These are phyloP conservation scores for Vitis hybrid DNA, from an alignment of 177 flowering plant genomes.

Conservation along the genomic window DNA sequence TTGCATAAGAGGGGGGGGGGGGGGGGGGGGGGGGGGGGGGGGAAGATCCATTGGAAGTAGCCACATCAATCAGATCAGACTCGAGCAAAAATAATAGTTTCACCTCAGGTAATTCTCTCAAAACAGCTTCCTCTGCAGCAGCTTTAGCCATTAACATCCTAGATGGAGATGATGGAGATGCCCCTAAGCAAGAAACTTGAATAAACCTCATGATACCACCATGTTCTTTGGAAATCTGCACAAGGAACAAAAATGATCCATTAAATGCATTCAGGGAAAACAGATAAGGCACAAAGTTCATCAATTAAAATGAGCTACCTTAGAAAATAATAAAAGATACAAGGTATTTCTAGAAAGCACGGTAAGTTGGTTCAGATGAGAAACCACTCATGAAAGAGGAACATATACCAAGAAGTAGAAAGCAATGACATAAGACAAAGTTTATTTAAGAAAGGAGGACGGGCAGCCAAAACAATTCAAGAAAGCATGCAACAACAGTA, in stretches of 20 bases:
- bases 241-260: slow-evolving; percentile 1
- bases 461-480: too few relatives aligned
- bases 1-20: too few relatives aligned
- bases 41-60: not conserved
- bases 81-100: not conserved
- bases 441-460: too few relatives aligned
- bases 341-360: not conserved
- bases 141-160: slow-evolving; percentile 84
- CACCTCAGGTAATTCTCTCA: slow-evolving; percentile 84
- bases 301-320: not conserved
- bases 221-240: slow-evolving; percentile 95
- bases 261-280: not conserved
- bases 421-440: too few relatives aligned
- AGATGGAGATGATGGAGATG: slow-evolving; percentile 84
- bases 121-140: slow-evolving; percentile 81
- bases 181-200: slow-evolving; percentile 92
- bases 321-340: not conserved
- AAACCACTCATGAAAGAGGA: too few relatives aligned
- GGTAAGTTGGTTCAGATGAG: too few relatives aligned
- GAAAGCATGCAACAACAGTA: too few relatives aligned
- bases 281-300: too few relatives aligned
- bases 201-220: slow-evolving; percentile 98
- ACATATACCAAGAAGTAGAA: too few relatives aligned
- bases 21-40: too few relatives aligned
- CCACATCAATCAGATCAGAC: not conserved